Evolutionary conservation across 345 rosid genomes (phyloP).

Genomic region (Pelargonium nanum): DNA sequence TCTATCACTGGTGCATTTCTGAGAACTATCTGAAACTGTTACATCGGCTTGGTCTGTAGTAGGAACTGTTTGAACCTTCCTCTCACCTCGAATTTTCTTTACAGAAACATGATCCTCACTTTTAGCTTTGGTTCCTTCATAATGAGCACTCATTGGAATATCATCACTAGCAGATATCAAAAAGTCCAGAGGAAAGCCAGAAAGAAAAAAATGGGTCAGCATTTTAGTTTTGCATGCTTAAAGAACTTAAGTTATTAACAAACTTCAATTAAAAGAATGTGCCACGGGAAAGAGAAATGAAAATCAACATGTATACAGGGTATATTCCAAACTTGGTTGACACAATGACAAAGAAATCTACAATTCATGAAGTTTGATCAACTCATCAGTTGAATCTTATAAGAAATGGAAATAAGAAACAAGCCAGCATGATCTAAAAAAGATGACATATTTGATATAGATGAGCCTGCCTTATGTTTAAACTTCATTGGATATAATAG

Average conservation of each 20-base stretch:
- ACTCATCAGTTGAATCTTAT: too few relatives aligned
- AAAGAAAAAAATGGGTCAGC: conserved; percentile 2
- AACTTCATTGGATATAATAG: too few relatives aligned
- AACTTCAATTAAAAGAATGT: too few relatives aligned
- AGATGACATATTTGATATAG: too few relatives aligned
- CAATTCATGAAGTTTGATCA: too few relatives aligned
- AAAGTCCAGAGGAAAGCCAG: conserved; percentile 5
- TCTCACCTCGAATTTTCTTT: conserved; percentile 38
- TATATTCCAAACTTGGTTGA: too few relatives aligned
- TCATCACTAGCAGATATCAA: conserved; percentile 21
- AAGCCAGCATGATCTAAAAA: too few relatives aligned
- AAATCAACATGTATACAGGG: too few relatives aligned
- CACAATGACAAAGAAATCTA: too few relatives aligned
- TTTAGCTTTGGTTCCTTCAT: conserved; percentile 25
- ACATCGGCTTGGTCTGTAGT: conserved; percentile 19
- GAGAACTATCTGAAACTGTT: conserved; percentile 26
- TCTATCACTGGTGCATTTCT: conserved; percentile 11
- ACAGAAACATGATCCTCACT: conserved; percentile 22
- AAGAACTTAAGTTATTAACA: neutral
- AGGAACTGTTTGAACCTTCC: conserved; percentile 25
- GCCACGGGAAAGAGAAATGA: too few relatives aligned
- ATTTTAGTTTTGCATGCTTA: conserved; percentile 3
- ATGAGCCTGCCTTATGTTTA: too few relatives aligned
- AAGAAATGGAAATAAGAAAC: too few relatives aligned
- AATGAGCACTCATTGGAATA: conserved; percentile 22